Conservation (phyloP, 139 green algal genomes). For the Haematococcus sp. region DNA sequence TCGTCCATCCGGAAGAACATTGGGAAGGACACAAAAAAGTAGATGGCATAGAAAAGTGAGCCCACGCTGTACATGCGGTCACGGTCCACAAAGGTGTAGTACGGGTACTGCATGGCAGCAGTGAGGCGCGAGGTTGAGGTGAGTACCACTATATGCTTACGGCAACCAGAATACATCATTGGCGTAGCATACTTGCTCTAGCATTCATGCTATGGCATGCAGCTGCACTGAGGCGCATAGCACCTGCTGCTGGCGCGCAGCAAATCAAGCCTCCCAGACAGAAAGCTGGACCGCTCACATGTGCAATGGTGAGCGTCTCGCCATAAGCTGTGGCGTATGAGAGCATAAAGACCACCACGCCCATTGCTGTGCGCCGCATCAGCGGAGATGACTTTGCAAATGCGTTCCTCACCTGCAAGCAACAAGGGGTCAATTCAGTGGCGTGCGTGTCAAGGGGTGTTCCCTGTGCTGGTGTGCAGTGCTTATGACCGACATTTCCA, state of each 20-base stretch:
- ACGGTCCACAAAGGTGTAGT: constrained; percentile 89
- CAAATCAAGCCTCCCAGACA: too few species aligned
- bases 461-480: too few species aligned
- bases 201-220: not conserved
- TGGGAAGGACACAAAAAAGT: constrained; percentile 97
- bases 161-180: too few species aligned
- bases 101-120: constrained; percentile 75
- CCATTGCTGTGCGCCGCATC: constrained; percentile 36
- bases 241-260: too few species aligned
- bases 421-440: not conserved
- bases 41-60: constrained; percentile 98
- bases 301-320: constrained; percentile 94
- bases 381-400: constrained; percentile 18
- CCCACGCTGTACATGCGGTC: constrained; percentile 88
- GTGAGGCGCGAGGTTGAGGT: not conserved
- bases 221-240: too few species aligned
- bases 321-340: constrained; percentile 89
- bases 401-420: constrained; percentile 33
- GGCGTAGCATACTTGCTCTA: too few species aligned
- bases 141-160: too few species aligned
- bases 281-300: constrained; percentile 40
- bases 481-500: too few species aligned
- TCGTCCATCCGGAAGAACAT: constrained; percentile 89
- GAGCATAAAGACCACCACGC: constrained; percentile 70
- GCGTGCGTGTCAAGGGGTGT: not conserved